Evolutionary conservation across 1,284 basidiomycete species (phyloP).

Genomic region (Termitomyces sp.): DNA sequence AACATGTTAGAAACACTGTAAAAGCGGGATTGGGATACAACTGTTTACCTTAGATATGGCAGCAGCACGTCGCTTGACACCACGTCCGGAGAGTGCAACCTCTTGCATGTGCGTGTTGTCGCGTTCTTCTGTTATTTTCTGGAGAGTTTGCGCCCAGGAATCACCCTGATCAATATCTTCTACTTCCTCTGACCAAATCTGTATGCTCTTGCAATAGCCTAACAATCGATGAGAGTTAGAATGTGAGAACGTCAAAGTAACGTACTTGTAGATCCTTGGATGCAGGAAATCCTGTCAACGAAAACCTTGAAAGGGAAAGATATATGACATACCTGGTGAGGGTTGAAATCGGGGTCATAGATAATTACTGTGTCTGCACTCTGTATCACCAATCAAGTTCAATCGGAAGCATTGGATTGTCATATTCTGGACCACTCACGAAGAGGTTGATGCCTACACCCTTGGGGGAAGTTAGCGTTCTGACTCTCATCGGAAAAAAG

Average conservation of each 20-base stretch:
- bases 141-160: constrained; percentile 73
- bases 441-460: constrained; percentile 88
- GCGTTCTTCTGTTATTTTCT: constrained; percentile 56
- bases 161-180: constrained; percentile 58
- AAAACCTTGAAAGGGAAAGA: constrained; percentile 3
- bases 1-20: background rate
- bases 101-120: constrained; percentile 44
- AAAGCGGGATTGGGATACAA: background rate
- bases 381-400: constrained; percentile 22
- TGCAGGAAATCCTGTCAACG: background rate
- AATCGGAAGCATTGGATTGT: background rate
- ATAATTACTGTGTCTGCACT: constrained; percentile 90
- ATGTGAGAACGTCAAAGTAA: background rate
- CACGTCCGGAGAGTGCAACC: constrained; percentile 54
- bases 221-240: constrained; percentile 1
- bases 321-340: constrained; percentile 65
- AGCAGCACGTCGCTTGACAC: constrained; percentile 65
- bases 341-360: constrained; percentile 92
- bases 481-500: background rate
- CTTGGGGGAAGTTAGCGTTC: constrained; percentile 21
- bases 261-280: constrained; percentile 66
- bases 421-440: constrained; percentile 24
- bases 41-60: constrained; percentile 47
- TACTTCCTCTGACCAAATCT: constrained; percentile 78
- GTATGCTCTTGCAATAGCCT: constrained; percentile 90